phyloP scores from a whole-genome alignment of 345 rosid species.

The Gossypium stocksii region DNA sequence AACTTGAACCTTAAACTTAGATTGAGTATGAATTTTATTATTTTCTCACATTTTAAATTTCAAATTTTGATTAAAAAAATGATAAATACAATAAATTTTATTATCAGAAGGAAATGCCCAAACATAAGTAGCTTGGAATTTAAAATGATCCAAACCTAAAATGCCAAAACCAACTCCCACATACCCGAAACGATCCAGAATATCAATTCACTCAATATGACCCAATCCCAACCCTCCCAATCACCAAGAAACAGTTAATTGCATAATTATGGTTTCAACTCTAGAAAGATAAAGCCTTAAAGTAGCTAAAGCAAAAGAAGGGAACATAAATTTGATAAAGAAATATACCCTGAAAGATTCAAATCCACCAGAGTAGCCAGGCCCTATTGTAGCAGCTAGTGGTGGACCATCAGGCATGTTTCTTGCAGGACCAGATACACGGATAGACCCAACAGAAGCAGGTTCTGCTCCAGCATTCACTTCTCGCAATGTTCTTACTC shows the following conservation, averaged over 20 bases:
- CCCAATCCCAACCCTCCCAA: neutral
- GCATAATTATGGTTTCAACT: neutral
- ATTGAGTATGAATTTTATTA: neutral
- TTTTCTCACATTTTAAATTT: neutral
- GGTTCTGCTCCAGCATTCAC: conserved; percentile 35
- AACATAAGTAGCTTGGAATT: neutral
- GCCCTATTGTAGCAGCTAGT: conserved; percentile 27
- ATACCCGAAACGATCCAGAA: neutral
- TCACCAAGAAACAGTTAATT: neutral
- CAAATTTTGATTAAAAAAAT: neutral
- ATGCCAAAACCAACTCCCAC: neutral
- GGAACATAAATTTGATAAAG: conserved; percentile 8
- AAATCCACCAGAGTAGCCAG: conserved; percentile 34
- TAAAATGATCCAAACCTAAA: neutral
- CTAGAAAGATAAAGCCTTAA: neutral
- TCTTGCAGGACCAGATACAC: conserved; percentile 30
- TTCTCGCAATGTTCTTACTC: conserved; percentile 49
- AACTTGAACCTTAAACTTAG: neutral
- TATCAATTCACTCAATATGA: too few species aligned
- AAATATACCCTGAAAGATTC: conserved; percentile 40
- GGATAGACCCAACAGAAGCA: conserved; percentile 29
- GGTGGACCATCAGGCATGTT: conserved; percentile 26
- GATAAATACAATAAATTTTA: neutral
- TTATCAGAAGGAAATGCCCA: neutral
- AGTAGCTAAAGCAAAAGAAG: neutral